Conservation (phyloP, 177 flowering plant species). For the Vitis hybrid region DNA sequence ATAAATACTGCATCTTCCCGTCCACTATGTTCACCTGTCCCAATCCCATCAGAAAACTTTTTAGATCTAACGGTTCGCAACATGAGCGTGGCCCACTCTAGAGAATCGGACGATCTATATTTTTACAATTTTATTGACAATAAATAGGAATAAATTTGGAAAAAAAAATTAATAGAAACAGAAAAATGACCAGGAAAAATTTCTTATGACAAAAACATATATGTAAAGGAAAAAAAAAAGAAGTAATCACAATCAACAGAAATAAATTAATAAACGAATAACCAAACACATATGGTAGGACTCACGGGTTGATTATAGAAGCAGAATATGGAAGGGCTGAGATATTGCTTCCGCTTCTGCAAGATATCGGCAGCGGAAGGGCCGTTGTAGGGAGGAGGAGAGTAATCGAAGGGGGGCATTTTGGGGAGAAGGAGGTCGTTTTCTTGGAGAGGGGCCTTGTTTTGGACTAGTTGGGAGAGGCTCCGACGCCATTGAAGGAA, state of each 20-base stretch:
- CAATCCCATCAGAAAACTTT: background rate
- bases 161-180: background rate
- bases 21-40: conserved; percentile 76
- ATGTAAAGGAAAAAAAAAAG: background rate
- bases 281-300: background rate
- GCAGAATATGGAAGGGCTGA: conserved; percentile 81
- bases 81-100: background rate
- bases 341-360: conserved; percentile 59
- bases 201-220: no score
- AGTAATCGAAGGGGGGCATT: conserved; percentile 81
- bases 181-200: background rate
- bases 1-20: conserved; percentile 94
- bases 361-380: conserved; percentile 75
- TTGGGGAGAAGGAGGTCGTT: conserved; percentile 37
- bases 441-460: conserved; percentile 9
- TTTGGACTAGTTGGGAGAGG: conserved; percentile 33
- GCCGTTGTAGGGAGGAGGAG: conserved; percentile 81
- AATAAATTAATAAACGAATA: background rate
- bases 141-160: background rate
- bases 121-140: no score
- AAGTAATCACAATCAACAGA: background rate
- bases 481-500: conserved; percentile 10
- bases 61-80: background rate
- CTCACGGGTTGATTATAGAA: conserved; percentile 72
- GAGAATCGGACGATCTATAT: no score